phyloP scores from a whole-genome alignment of 148 eudicot genomes.

The Salicornia ramosissima region DNA sequence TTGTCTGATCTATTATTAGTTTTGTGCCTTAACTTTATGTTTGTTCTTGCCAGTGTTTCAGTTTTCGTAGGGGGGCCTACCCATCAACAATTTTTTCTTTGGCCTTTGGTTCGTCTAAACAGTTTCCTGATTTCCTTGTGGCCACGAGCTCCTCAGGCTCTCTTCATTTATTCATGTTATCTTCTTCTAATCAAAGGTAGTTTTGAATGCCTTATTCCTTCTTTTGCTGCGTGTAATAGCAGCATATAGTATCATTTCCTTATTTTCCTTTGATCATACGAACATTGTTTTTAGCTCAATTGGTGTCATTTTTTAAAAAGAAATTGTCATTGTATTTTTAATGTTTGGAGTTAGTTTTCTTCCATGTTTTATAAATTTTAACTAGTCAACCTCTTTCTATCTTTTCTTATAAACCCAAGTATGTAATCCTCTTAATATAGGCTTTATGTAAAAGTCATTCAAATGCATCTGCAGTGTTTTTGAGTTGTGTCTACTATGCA shows the following conservation, averaged over 20 bases:
- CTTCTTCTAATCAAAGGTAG: slow-evolving; percentile 60
- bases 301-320: neutral
- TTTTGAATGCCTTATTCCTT: neutral
- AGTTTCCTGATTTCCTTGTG: slow-evolving; percentile 70
- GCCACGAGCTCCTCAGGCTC: slow-evolving; percentile 95
- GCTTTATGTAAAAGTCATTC: too few relatives aligned
- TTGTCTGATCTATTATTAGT: slow-evolving; percentile 6
- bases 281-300: neutral
- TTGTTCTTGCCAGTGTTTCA: slow-evolving; percentile 55
- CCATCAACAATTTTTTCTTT: slow-evolving; percentile 78
- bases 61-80: slow-evolving; percentile 91
- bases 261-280: neutral
- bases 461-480: too few relatives aligned
- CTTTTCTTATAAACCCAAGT: too few relatives aligned
- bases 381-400: too few relatives aligned
- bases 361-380: too few relatives aligned
- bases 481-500: too few relatives aligned
- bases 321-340: too few relatives aligned
- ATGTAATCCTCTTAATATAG: too few relatives aligned
- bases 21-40: slow-evolving; percentile 21
- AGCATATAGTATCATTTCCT: neutral
- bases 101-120: slow-evolving; percentile 74
- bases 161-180: slow-evolving; percentile 68
- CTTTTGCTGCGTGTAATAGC: slow-evolving; percentile 4
- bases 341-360: too few relatives aligned